Evolutionary conservation across 106 monocot genomes (phyloP).

Genomic region (Dendrobium catenatum): DNA sequence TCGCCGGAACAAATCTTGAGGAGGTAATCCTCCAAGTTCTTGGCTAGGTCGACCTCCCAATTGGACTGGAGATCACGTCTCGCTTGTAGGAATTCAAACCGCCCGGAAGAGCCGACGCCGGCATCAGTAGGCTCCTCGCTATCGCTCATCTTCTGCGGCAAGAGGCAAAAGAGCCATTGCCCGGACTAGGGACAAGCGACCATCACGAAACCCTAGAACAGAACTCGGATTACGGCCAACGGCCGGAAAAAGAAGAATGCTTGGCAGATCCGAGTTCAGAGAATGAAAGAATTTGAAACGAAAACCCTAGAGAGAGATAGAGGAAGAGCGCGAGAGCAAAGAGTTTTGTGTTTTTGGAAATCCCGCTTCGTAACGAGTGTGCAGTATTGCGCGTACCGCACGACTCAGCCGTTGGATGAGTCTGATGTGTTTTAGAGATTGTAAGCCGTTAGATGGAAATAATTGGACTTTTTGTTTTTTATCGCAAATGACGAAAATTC

Average conservation of each 20-base stretch:
- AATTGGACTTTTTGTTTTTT: not conserved
- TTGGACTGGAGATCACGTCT: conserved; percentile 73
- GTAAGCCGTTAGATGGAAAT: conserved; percentile 3
- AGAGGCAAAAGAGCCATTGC: conserved; percentile 12
- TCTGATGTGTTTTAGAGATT: not conserved
- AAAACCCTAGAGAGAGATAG: conserved; percentile 17
- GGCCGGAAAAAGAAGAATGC: not conserved
- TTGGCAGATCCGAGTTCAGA: not conserved
- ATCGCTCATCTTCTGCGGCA: conserved; percentile 24
- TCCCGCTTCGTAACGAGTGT: not conserved
- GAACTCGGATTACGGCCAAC: not conserved
- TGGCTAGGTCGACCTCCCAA: conserved; percentile 84
- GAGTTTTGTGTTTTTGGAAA: conserved; percentile 7
- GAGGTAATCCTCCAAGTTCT: conserved; percentile 85
- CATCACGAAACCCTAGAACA: conserved; percentile 1
- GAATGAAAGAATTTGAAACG: conserved; percentile 10
- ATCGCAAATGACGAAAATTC: not conserved
- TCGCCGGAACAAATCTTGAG: conserved; percentile 92
- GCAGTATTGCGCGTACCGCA: not conserved
- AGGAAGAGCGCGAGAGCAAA: not conserved
- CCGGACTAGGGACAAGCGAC: not conserved
- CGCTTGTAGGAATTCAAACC: conserved; percentile 47
- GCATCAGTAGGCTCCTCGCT: conserved; percentile 15
- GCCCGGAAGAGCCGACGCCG: conserved; percentile 8
- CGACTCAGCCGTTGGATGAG: not conserved